These are phyloP conservation scores for Eucalyptus paniculata DNA, from an alignment of 345 rosid species.

Conservation along the genomic window DNA sequence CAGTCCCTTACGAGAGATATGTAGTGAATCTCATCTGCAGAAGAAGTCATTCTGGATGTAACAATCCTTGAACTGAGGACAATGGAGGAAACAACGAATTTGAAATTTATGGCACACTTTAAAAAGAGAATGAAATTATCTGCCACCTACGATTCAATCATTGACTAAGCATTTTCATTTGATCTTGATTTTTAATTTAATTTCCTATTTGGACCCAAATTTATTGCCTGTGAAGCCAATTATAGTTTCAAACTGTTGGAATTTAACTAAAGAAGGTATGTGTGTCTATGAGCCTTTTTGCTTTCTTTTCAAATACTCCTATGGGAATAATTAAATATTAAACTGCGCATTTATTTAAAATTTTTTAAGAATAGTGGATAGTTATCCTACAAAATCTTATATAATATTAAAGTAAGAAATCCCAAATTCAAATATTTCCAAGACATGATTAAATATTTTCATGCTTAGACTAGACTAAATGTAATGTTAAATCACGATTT, in stretches of 20 bases:
- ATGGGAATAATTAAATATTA: too few relatives aligned
- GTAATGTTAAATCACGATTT: not conserved
- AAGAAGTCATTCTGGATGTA: not conserved
- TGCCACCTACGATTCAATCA: not conserved
- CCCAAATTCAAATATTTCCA: not conserved
- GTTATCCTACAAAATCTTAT: not conserved
- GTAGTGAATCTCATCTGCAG: not conserved
- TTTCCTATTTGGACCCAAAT: not conserved
- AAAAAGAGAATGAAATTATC: not conserved
- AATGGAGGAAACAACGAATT: not conserved
- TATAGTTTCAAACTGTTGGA: not conserved
- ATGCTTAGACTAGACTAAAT: too few relatives aligned
- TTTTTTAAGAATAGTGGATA: too few relatives aligned
- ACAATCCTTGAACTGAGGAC: not conserved
- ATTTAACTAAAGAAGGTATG: not conserved
- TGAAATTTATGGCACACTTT: not conserved
- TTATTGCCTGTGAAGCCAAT: not conserved
- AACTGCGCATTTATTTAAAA: too few relatives aligned
- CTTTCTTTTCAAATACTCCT: not conserved
- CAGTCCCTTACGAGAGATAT: not conserved
- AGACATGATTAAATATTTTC: not conserved
- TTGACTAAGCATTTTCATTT: not conserved
- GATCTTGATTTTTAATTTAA: too few relatives aligned
- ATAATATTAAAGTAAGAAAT: too few relatives aligned
- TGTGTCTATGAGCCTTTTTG: not conserved